A percentile compares a stretch with the other conserved stretches of the same genome.
These are phyloP conservation scores for Ceratocystis cubensis DNA, from an alignment of 2,329 filamentous ascomycete genomes.

Conservation along the genomic window DNA sequence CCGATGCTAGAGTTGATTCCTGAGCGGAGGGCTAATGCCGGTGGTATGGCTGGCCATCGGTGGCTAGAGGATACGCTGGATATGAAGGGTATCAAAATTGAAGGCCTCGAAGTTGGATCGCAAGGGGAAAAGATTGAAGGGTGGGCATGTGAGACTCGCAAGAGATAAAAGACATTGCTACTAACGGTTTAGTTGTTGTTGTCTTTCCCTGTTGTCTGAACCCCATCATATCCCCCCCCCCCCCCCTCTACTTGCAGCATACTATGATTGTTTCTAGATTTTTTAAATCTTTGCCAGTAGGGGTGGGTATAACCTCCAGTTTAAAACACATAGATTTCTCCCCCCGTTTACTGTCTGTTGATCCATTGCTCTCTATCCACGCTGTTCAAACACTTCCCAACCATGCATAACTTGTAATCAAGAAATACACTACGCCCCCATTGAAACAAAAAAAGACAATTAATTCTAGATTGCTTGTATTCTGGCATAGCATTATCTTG, in stretches of 20 bases:
- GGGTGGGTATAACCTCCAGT: not conserved
- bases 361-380: not conserved
- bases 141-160: constrained; percentile 82
- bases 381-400: no score
- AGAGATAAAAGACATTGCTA: constrained; percentile 39
- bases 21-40: constrained; percentile 82
- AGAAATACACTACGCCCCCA: no score
- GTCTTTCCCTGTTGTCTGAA: not conserved
- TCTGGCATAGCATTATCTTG: no score
- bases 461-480: no score
- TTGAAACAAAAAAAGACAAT: no score
- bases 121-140: constrained; percentile 87
- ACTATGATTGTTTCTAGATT: not conserved
- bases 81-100: constrained; percentile 69
- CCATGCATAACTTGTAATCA: no score
- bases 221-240: not conserved
- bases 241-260: not conserved
- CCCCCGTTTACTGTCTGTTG: not conserved
- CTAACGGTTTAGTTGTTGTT: not conserved
- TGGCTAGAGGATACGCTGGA: constrained; percentile 79
- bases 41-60: constrained; percentile 76
- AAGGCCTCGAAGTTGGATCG: constrained; percentile 62
- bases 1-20: constrained; percentile 88
- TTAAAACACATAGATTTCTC: constrained; percentile 8
- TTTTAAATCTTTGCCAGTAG: not conserved